Evolutionary conservation across 78 protist genomes (phyloP).

Genomic region (Dictyostelium brefeldianum): DNA sequence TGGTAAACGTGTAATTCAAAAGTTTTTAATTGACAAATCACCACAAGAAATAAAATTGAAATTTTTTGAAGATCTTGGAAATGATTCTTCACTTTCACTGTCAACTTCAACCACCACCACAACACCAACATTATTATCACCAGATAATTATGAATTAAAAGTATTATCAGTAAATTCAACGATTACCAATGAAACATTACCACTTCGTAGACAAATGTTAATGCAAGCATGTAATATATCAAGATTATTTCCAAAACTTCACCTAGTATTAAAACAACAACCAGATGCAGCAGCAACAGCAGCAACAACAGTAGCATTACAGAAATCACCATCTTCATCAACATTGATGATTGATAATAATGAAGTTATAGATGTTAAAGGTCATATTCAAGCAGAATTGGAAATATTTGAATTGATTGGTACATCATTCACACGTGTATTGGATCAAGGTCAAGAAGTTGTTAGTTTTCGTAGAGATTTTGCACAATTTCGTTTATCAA

Average conservation of each 20-base stretch:
- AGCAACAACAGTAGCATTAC: not conserved
- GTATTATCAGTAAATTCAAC: constrained; percentile 44
- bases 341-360: not conserved
- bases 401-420: constrained; percentile 73
- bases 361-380: constrained; percentile 45
- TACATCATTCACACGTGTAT: constrained; percentile 12
- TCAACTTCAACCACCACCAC: not conserved
- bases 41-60: constrained; percentile 43
- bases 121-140: not conserved
- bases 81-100: not conserved
- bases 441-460: constrained; percentile 53
- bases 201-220: constrained; percentile 50
- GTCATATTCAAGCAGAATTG: constrained; percentile 57
- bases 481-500: constrained; percentile 52
- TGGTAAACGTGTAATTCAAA: constrained; percentile 55
- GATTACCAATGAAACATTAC: constrained; percentile 54
- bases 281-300: not conserved
- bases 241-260: constrained; percentile 56
- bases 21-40: constrained; percentile 49
- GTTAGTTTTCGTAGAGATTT: constrained; percentile 53
- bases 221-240: constrained; percentile 80
- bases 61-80: constrained; percentile 54
- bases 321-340: not conserved
- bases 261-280: not conserved
- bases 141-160: constrained; percentile 53